Conservation (phyloP, 2,329 filamentous ascomycete genomes). For the Penicillium aurantiogriseum region DNA sequence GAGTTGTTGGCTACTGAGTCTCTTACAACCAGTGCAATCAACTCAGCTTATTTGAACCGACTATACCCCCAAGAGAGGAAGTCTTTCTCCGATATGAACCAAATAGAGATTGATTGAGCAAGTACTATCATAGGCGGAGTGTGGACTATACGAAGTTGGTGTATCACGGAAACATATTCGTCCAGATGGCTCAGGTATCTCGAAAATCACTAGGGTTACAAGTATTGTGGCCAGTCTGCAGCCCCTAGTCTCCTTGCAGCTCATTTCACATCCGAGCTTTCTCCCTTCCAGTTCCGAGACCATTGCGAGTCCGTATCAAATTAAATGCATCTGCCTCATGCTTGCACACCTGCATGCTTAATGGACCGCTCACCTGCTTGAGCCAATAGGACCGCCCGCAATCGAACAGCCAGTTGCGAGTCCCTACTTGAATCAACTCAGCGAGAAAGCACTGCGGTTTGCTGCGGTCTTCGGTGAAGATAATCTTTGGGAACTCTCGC, state of each 20-base stretch:
- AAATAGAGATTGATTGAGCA: background rate
- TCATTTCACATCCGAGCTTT: conserved; percentile 21
- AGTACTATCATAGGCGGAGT: background rate
- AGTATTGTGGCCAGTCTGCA: background rate
- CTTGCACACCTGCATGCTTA: conserved; percentile 28
- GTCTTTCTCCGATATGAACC: background rate
- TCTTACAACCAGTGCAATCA: background rate
- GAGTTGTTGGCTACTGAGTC: background rate
- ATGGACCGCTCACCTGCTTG: conserved; percentile 30
- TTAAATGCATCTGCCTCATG: conserved; percentile 27
- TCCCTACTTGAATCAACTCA: conserved; percentile 33
- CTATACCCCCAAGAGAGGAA: background rate
- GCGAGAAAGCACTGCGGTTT: conserved; percentile 31
- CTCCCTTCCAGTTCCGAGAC: conserved; percentile 19
- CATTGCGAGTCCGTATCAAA: conserved; percentile 19
- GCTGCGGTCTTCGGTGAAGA: conserved; percentile 30
- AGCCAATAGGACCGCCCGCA: conserved; percentile 36
- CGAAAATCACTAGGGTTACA: background rate
- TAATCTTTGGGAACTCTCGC: conserved; percentile 24
- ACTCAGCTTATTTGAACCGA: background rate
- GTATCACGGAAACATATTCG: background rate
- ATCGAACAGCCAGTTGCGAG: conserved; percentile 35
- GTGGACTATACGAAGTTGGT: background rate
- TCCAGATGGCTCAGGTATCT: background rate
- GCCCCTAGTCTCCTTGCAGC: too few relatives aligned